Evolutionary conservation across 106 monocot species (phyloP), one percentile per base, ranked within the genome.

Genomic region (Phalaenopsis equestris): DNA sequence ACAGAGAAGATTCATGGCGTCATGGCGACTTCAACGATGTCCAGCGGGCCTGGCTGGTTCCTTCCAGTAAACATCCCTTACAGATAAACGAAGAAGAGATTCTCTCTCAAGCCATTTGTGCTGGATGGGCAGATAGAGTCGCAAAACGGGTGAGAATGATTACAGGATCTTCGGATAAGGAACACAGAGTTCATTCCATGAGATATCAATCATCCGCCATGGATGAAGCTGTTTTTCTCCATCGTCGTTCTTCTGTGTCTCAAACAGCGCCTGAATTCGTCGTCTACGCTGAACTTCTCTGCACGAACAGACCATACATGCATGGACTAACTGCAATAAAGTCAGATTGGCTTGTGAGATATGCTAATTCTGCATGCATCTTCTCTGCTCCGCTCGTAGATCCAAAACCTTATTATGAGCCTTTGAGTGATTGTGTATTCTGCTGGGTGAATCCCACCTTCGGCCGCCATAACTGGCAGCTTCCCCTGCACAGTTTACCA

Each of bases 101-200:
- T 30, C 64, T 99, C 47, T 86, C 89, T 19, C 94, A 93, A 82
- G 90, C 94, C 76, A 91, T 99, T 68, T 92, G 94, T 86, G 89
- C 98, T 76, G 98, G 98, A 42, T 99, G 98, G 98, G 94, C 89
- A 42, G 94, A 99, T 77, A 82, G 95, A 74, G 91, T 99, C 30
- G 90, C 98, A 42, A 95, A 91, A 84, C 87, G 91, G 5, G 46
- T 88, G 46, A 83, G 81, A 19, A 73, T 74, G 7, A 17, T 76
- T 84, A 48, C 82, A 19, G 64, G 73, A 2, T 56, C 84, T 19
- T 88, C 87, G 67, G 87, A 90, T 41, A 81, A 87, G 46, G 90
- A 92, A 39, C 73, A 48, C 56, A 94, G 88, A 79, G 76, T 42
- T 24, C 91, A 67, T 46, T 81, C 89, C 38, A 67, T 84, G 83